phyloP scores from a whole-genome alignment of 2,329 filamentous ascomycete genomes.

The Penicillium sp. region DNA sequence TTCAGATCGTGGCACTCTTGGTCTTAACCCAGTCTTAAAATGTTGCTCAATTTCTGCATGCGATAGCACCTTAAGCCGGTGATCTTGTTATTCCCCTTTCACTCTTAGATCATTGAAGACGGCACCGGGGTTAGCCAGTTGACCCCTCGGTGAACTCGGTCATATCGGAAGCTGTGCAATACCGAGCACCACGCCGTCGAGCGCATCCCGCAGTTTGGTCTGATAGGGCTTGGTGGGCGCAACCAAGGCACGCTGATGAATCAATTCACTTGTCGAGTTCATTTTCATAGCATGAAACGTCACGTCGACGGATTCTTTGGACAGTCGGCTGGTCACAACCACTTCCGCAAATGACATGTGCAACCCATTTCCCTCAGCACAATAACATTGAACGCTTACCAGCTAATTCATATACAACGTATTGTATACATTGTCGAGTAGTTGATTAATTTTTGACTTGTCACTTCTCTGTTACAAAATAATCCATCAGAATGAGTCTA shows the following conservation, averaged over 20 bases:
- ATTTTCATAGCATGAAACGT: neutral
- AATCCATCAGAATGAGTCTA: neutral
- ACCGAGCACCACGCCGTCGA: neutral
- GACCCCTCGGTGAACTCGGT: neutral
- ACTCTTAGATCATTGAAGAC: neutral
- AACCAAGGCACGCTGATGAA: neutral
- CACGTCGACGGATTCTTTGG: too few relatives aligned
- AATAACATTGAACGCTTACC: too few relatives aligned
- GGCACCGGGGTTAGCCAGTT: neutral
- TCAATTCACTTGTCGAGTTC: neutral
- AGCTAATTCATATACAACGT: too few relatives aligned
- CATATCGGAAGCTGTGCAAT: neutral
- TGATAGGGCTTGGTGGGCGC: neutral
- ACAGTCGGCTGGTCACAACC: too few relatives aligned
- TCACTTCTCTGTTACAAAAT: neutral
- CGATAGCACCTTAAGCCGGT: too few relatives aligned
- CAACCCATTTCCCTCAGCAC: neutral
- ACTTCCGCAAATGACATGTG: neutral
- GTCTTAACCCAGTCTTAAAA: neutral
- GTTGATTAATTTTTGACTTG: too few relatives aligned
- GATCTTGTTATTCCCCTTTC: neutral
- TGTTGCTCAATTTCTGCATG: neutral
- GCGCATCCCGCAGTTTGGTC: neutral
- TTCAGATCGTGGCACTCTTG: neutral
- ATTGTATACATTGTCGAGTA: too few relatives aligned